Evolutionary conservation across 441 rosid genomes (phyloP).

Genomic region (Pelargonium cotyledonis): DNA sequence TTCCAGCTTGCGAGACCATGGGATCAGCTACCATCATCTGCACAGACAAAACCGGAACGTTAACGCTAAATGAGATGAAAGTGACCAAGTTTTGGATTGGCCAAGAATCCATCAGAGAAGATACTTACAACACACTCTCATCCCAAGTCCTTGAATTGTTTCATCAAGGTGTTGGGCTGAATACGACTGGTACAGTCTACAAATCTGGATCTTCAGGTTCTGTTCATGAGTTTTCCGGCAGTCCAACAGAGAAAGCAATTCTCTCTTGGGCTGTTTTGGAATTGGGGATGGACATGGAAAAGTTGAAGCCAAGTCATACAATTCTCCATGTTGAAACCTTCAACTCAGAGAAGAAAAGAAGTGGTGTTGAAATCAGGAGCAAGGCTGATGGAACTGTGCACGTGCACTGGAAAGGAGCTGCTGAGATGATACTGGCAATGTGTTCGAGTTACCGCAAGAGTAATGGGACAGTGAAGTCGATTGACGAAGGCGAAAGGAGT

Average conservation of each 20-base stretch:
- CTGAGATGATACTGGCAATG: conserved; percentile 65
- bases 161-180: conserved; percentile 50
- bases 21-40: conserved; percentile 63
- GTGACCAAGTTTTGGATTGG: conserved; percentile 67
- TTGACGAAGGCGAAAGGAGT: conserved; percentile 27
- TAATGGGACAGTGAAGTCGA: conserved; percentile 29
- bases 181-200: conserved; percentile 31
- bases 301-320: conserved; percentile 25
- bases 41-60: conserved; percentile 71
- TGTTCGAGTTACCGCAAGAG: conserved; percentile 51
- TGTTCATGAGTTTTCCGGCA: conserved; percentile 52
- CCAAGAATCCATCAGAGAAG: conserved; percentile 40
- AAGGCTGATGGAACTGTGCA: conserved; percentile 37
- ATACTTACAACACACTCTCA: conserved; percentile 24
- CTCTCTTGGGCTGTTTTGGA: conserved; percentile 64
- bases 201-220: conserved; percentile 26
- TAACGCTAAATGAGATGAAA: conserved; percentile 62
- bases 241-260: conserved; percentile 78
- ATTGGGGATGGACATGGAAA: conserved; percentile 48
- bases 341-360: conserved; percentile 61
- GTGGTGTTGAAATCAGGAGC: conserved; percentile 48
- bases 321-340: conserved; percentile 59
- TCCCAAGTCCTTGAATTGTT: conserved; percentile 33
- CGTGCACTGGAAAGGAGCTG: conserved; percentile 86
- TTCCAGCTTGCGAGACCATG: conserved; percentile 35